Conservation (phyloP, 805 yeast species). For the Candida berthetii region DNA sequence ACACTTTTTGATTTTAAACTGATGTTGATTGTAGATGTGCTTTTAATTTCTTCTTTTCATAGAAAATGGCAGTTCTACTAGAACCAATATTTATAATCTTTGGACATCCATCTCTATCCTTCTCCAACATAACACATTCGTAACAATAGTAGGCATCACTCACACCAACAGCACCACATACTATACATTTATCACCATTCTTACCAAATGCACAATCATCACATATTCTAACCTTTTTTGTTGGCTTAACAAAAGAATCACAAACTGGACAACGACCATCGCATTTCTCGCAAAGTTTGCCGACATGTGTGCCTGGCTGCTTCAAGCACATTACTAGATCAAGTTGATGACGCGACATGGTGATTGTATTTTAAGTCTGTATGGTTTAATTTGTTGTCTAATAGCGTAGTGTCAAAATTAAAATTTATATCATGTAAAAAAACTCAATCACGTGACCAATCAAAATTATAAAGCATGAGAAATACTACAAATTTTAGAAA, state of each 20-base stretch:
- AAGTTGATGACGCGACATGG: constrained; percentile 85
- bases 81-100: constrained; percentile 75
- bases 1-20: too few species aligned
- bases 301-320: constrained; percentile 72
- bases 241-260: constrained; percentile 77
- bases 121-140: constrained; percentile 76
- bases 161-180: constrained; percentile 65
- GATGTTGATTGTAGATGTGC: constrained; percentile 5
- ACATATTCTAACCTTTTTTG: constrained; percentile 63
- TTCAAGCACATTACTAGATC: constrained; percentile 81
- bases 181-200: constrained; percentile 57
- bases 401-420: too few species aligned
- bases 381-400: not conserved
- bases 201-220: constrained; percentile 82
- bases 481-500: too few species aligned
- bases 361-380: not conserved
- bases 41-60: constrained; percentile 42
- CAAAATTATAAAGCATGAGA: too few species aligned
- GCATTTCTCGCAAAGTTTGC: constrained; percentile 74
- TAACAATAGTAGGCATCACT: constrained; percentile 77
- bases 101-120: constrained; percentile 91
- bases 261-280: constrained; percentile 92
- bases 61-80: constrained; percentile 59
- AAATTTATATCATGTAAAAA: too few species aligned
- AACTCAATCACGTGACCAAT: too few species aligned